phyloP scores from a whole-genome alignment of 2,329 filamentous ascomycete genomes.

The Aspergillus sp. region DNA sequence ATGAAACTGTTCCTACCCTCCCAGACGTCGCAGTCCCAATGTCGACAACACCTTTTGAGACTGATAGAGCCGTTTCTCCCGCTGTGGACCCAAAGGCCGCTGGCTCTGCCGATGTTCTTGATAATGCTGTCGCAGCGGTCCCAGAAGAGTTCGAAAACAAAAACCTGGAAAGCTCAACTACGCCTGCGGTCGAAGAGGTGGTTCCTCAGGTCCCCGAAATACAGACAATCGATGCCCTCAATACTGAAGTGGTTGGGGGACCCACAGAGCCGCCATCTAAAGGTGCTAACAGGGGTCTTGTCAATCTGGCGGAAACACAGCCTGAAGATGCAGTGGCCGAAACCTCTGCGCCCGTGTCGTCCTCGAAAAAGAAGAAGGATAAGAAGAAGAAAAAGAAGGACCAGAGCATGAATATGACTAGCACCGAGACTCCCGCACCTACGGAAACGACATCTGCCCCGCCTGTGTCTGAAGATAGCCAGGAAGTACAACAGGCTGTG shows the following conservation, averaged over 20 bases:
- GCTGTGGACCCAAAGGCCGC: too few species aligned
- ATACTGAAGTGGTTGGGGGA: too few species aligned
- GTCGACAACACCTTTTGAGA: too few species aligned
- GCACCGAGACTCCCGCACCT: slow-evolving; percentile 9
- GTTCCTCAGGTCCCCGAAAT: too few species aligned
- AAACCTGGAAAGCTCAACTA: too few species aligned
- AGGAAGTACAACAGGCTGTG: background rate
- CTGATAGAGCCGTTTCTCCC: too few species aligned
- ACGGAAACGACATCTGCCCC: background rate
- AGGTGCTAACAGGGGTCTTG: background rate
- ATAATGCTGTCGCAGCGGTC: too few species aligned
- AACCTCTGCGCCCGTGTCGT: slow-evolving; percentile 7
- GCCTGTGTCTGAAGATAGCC: background rate
- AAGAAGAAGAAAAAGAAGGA: slow-evolving; percentile 34
- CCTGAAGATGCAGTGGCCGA: slow-evolving; percentile 10
- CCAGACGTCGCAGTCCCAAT: background rate
- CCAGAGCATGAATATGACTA: slow-evolving; percentile 11
- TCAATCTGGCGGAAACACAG: slow-evolving; percentile 2
- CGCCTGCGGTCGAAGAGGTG: too few species aligned
- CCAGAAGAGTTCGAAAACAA: too few species aligned
- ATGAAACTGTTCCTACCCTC: background rate
- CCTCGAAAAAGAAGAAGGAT: slow-evolving; percentile 27
- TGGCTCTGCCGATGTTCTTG: too few species aligned
- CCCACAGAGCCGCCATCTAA: background rate
- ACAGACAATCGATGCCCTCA: too few species aligned